phyloP scores from a whole-genome alignment of 2,329 filamentous ascomycete genomes.

The Fusarium verrucosum region DNA sequence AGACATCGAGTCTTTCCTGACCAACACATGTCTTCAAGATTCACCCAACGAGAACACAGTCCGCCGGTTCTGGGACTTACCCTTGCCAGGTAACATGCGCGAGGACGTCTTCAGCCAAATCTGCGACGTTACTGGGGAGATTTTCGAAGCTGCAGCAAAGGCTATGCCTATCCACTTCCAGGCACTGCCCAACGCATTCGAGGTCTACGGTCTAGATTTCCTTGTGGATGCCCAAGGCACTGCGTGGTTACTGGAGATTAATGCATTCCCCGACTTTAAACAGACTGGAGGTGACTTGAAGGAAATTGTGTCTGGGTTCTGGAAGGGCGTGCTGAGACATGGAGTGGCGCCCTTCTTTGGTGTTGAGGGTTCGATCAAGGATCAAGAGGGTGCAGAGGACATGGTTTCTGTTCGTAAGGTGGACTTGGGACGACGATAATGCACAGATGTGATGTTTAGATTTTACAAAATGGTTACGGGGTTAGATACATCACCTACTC shows the following conservation, averaged over 20 bases:
- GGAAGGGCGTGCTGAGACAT: constrained; percentile 75
- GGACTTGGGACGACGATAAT: constrained; percentile 59
- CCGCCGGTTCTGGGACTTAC: constrained; percentile 76
- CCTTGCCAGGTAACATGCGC: constrained; percentile 62
- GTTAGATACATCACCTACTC: neutral
- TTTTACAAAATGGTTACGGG: neutral
- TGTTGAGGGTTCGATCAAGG: constrained; percentile 36
- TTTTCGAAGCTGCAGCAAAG: constrained; percentile 86
- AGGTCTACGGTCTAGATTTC: constrained; percentile 92
- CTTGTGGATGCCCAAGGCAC: constrained; percentile 73
- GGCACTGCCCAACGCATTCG: constrained; percentile 85
- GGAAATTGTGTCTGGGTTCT: constrained; percentile 77
- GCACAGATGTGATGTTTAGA: neutral
- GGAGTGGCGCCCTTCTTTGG: constrained; percentile 76
- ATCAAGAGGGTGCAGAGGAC: constrained; percentile 47
- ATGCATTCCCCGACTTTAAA: constrained; percentile 94
- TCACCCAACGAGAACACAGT: constrained; percentile 70
- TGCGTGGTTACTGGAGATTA: constrained; percentile 87
- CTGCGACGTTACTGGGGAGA: constrained; percentile 74
- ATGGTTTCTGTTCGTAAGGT: constrained; percentile 64
- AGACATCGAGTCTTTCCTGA: constrained; percentile 79
- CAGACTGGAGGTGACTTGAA: constrained; percentile 88
- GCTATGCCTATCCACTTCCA: constrained; percentile 93
- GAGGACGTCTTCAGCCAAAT: constrained; percentile 76
- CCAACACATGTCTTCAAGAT: constrained; percentile 92